Evolutionary conservation across 352 stramenopile genomes (phyloP), one percentile per base, ranked within the genome.

Genomic region (Blastocystis sp.): DNA sequence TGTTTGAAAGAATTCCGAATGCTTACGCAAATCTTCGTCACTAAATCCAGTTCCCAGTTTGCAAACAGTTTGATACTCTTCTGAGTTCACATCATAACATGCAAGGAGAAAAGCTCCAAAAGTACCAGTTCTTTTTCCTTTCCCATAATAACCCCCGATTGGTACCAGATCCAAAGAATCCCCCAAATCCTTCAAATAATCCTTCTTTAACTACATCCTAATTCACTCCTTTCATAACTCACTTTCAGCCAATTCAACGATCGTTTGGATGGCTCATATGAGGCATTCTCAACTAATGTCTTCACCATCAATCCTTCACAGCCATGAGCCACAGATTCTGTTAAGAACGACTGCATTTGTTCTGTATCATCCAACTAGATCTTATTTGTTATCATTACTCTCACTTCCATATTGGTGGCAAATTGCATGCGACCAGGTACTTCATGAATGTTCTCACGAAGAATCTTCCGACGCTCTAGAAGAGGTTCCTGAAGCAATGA

Each of bases 261-360:
- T 51, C 96, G 93, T 86, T 96, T 96, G 6, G 94, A 96, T 6
- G 96, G 96, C 89, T 98, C 94, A 89, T 99, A 99, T 0, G 94
- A 95, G 24, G 94, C 94, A 89, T 98, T 96, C 27, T 94, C 92
- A 86, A 21, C 92, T 1, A 99, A 91, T 21, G 96, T 98, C 90
- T 99, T 99, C n/a, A 99, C 95, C 96, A 99, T 99, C 35, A 99
- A 91, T 19, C 97, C 95, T 89, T 98, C 95, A 86, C 94, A 97
- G 66, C 96, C 94, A 65, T 94, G 93, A 32, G 89, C 88, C 1
- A 92, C 87, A 12, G 88, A 92, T 88, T 94, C 91, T 86, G 98
- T 95, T 12, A 99, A 89, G 89, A 99, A 98, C 27, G 93, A 92
- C 93, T 98, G 93, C 89, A 93, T 96, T 80, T 96, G 89, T 74